phyloP scores from a whole-genome alignment of 1,284 basidiomycete genomes.

The Apiotrichum domesticum region DNA sequence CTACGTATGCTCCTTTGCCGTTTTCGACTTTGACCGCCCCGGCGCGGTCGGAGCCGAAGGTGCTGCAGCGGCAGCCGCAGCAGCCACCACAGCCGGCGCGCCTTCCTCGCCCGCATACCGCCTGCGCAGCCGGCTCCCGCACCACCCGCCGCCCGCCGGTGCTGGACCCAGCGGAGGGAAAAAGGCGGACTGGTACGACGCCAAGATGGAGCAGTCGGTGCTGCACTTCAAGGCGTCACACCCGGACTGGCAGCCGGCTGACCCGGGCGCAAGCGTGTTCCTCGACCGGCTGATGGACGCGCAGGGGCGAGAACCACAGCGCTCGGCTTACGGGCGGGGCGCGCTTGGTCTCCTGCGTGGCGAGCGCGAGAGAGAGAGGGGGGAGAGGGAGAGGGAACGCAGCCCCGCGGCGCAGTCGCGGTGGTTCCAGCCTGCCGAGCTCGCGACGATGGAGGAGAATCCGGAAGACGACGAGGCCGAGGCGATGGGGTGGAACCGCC shows the following conservation, averaged over 20 bases:
- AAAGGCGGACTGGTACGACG: conserved; percentile 55
- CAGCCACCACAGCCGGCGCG: neutral
- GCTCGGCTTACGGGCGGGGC: conserved; percentile 6
- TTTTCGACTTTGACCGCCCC: conserved; percentile 91
- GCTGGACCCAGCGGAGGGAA: neutral
- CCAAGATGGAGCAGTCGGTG: conserved; percentile 98
- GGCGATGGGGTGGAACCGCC: conserved; percentile 19
- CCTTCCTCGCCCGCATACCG: conserved; percentile 1
- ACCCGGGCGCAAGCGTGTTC: conserved; percentile 77
- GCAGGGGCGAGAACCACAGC: conserved; percentile 13
- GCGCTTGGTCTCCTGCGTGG: neutral
- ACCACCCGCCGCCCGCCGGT: neutral
- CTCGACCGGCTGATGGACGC: conserved; percentile 66
- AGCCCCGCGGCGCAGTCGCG: conserved; percentile 5
- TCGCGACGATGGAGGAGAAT: conserved; percentile 15
- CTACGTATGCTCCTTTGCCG: conserved; percentile 95
- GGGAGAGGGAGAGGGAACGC: no score
- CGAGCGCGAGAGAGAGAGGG: no score
- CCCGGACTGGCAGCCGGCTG: conserved; percentile 86
- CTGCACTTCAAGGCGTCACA: conserved; percentile 92
- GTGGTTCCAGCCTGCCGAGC: conserved; percentile 3
- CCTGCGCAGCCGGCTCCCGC: neutral
- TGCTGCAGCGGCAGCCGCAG: neutral
- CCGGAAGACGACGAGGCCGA: conserved; percentile 19
- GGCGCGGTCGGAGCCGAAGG: conserved; percentile 69